Evolutionary conservation across 1,284 basidiomycete genomes (phyloP).

Genomic region (Cutaneotrichosporon cutaneum): DNA sequence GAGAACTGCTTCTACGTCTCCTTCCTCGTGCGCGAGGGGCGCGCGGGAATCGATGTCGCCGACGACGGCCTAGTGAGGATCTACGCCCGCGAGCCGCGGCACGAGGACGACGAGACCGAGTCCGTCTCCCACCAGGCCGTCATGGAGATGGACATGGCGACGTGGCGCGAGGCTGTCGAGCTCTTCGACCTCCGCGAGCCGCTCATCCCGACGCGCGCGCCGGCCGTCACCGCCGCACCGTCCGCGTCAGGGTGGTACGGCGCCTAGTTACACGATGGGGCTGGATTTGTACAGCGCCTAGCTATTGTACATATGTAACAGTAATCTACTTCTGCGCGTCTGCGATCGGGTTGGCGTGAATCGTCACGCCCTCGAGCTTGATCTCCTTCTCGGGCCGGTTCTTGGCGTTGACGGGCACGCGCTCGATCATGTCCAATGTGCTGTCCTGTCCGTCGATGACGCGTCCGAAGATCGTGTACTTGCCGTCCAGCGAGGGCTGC

Average conservation of each 20-base stretch:
- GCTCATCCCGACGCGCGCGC: conserved; percentile 51
- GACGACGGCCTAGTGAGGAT: conserved; percentile 53
- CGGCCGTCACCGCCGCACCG: not conserved
- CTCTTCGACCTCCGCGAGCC: conserved; percentile 53
- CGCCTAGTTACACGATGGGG: not conserved
- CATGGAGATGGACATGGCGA: conserved; percentile 55
- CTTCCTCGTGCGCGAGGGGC: conserved; percentile 57
- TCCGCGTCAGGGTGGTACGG: conserved; percentile 17
- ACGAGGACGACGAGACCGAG: conserved; percentile 35
- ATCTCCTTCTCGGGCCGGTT: conserved; percentile 84
- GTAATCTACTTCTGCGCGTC: conserved; percentile 36
- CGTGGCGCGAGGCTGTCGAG: conserved; percentile 51
- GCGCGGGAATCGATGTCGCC: conserved; percentile 45
- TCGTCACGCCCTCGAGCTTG: conserved; percentile 73
- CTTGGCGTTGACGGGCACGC: conserved; percentile 84
- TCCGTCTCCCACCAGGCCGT: conserved; percentile 55
- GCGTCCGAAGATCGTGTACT: conserved; percentile 90
- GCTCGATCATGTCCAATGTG: conserved; percentile 85
- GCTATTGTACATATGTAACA: conserved; percentile 15
- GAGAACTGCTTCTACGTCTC: conserved; percentile 60
- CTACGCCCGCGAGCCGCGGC: conserved; percentile 38
- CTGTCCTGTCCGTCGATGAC: conserved; percentile 93
- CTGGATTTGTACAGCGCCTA: too few species aligned
- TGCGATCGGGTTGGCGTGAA: conserved; percentile 83
- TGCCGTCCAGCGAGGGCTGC: conserved; percentile 85